Percentiles rank a stretch among this genome's conserved stretches.
Evolutionary conservation across 306 rosid genomes (phyloP).

Genomic region (Cercis canadensis): DNA sequence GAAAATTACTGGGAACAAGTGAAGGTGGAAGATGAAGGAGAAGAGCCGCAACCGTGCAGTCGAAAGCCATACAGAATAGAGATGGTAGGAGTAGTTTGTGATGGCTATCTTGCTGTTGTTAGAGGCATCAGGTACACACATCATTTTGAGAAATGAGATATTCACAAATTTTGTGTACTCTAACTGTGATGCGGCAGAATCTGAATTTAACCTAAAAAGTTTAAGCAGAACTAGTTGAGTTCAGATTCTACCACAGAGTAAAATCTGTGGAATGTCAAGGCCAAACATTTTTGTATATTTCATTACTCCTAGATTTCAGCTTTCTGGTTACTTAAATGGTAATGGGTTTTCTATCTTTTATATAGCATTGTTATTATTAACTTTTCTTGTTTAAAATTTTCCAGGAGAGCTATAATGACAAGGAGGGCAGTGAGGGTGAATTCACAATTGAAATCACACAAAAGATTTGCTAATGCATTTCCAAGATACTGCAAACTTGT

Average conservation of each 20-base stretch:
- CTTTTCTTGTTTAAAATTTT: conserved; percentile 22
- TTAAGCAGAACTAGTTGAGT: no score
- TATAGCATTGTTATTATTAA: not conserved
- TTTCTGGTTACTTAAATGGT: not conserved
- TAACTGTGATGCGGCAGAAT: no score
- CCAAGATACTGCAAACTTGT: conserved; percentile 75
- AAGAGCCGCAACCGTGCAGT: conserved; percentile 10
- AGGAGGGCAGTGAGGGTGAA: conserved; percentile 91
- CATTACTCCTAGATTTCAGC: not conserved
- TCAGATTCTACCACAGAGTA: no score
- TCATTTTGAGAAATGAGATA: no score
- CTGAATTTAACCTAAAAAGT: no score
- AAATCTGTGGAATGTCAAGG: no score
- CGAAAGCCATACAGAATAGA: conserved; percentile 84
- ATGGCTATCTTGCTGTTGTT: conserved; percentile 85
- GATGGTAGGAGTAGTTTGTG: conserved; percentile 95
- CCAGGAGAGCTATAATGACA: conserved; percentile 82
- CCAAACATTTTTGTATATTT: no score
- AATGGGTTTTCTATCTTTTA: not conserved
- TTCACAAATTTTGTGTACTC: no score
- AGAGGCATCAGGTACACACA: conserved; percentile 79
- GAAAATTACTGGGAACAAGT: conserved; percentile 89
- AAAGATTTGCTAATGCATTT: conserved; percentile 86
- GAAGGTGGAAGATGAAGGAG: conserved; percentile 46
- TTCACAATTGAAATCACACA: conserved; percentile 88